phyloP scores from a whole-genome alignment of 768 basidiomycete genomes.

The Lactifluus subvellereus region DNA sequence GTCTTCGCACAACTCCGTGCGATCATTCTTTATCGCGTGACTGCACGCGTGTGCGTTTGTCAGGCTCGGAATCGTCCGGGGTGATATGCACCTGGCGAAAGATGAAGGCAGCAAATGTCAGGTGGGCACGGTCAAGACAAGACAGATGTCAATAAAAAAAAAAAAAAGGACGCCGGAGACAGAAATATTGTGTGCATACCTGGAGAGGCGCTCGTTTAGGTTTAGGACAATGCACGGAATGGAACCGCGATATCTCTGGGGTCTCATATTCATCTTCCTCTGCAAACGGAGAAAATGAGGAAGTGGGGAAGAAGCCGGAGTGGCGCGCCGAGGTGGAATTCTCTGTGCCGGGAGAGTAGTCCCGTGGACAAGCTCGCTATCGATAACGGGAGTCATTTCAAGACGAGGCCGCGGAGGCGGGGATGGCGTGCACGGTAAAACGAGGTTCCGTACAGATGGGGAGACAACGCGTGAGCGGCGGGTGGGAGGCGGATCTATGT shows the following conservation, averaged over 20 bases:
- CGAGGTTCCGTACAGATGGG: conserved; percentile 14
- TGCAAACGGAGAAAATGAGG: conserved; percentile 23
- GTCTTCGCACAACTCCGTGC: not conserved
- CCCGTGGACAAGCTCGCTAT: conserved; percentile 2
- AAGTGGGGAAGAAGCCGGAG: conserved; percentile 17
- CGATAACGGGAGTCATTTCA: conserved; percentile 10
- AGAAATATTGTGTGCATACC: conserved; percentile 1
- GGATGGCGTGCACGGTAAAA: conserved; percentile 15
- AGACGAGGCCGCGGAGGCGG: conserved; percentile 10
- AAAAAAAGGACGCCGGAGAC: not conserved
- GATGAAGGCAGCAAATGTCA: not conserved
- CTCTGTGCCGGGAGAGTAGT: not conserved
- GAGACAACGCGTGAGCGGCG: conserved; percentile 13
- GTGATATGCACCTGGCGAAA: not conserved
- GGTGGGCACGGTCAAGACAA: not conserved
- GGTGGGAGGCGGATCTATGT: not conserved
- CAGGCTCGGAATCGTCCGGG: conserved; percentile 1
- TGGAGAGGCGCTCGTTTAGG: conserved; percentile 2
- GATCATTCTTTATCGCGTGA: conserved; percentile 7
- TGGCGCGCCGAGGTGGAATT: conserved; percentile 2
- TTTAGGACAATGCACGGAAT: conserved; percentile 2
- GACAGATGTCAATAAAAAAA: not conserved
- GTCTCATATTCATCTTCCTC: conserved; percentile 11
- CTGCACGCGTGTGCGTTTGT: not conserved
- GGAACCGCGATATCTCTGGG: not conserved